Percentiles rank a stretch among this genome's conserved stretches.
phyloP scores from a whole-genome alignment of 2,329 filamentous ascomycete genomes.

The Ascochyta rabiei region DNA sequence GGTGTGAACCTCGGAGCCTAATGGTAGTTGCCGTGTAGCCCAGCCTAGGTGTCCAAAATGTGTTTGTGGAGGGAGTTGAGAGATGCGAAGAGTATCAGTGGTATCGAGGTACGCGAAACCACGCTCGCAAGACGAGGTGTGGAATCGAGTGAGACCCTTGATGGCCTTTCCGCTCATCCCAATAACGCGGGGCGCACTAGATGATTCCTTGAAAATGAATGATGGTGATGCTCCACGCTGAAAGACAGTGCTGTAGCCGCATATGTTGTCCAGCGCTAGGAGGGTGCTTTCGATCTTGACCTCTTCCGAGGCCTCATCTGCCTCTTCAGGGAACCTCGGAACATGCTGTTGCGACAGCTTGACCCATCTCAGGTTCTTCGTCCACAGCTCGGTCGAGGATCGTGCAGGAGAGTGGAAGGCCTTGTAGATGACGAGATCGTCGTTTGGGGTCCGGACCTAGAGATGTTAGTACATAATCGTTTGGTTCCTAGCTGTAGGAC shows the following conservation, averaged over 20 bases:
- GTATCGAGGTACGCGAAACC: slow-evolving; percentile 76
- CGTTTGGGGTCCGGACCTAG: slow-evolving; percentile 75
- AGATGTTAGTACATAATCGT: slow-evolving; percentile 8
- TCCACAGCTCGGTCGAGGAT: slow-evolving; percentile 53
- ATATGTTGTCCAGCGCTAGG: slow-evolving; percentile 67
- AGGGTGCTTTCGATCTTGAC: slow-evolving; percentile 57
- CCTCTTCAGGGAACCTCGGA: slow-evolving; percentile 62
- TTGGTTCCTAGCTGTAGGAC: slow-evolving; percentile 33
- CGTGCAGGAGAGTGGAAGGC: slow-evolving; percentile 65
- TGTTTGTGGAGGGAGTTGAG: slow-evolving; percentile 69
- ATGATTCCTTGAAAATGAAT: slow-evolving; percentile 82
- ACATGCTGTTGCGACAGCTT: slow-evolving; percentile 74
- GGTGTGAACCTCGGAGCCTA: slow-evolving; percentile 73
- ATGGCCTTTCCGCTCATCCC: slow-evolving; percentile 72
- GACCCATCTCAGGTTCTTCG: slow-evolving; percentile 71
- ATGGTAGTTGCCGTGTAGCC: slow-evolving; percentile 71
- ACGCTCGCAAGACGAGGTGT: slow-evolving; percentile 76
- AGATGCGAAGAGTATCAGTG: slow-evolving; percentile 73
- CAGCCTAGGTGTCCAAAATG: slow-evolving; percentile 78
- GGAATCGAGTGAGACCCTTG: slow-evolving; percentile 74
- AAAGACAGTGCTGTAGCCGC: slow-evolving; percentile 81
- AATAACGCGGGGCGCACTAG: slow-evolving; percentile 77
- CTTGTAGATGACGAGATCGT: slow-evolving; percentile 88
- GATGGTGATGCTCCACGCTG: slow-evolving; percentile 79
- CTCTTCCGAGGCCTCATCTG: slow-evolving; percentile 57